Evolutionary conservation across 2,329 filamentous ascomycete genomes (phyloP), one percentile per base, ranked within the genome.

Genomic region (Paracoccidioides brasiliensis): DNA sequence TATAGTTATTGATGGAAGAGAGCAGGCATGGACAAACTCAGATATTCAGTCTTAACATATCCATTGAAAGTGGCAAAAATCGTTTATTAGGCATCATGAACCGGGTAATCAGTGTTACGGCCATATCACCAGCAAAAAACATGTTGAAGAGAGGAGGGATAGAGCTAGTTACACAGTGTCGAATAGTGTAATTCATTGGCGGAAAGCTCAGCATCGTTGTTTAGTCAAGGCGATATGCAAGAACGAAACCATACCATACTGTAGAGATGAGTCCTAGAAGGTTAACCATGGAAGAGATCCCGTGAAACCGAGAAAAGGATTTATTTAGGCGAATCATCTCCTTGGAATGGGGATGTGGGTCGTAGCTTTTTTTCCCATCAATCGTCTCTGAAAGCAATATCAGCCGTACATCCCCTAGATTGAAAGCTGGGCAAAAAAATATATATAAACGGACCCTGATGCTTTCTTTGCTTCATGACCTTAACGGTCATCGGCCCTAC

Each of bases 321-420:
- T 83, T 86, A 76, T 91, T 95, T 63, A 95, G 70, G 7, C 76
- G 77, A 62, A 81, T 71, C 90, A 97, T 96, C 74, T 91, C 88
- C 62, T 84, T 78, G 4, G 86, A 93, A 65, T 95, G 88, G 42
- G 89, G 87, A 0, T 83, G 79, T 53, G 80, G 74, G 60, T 95
- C 89, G 65, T 86, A 87, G 70, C 84, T 88, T 68, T 86, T 87
- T 78, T 95, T 96, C 55, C 89, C 89, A 67, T 96, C 91, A 64
- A 85, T 83, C 59, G 85, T 89, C 76, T 91, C 90, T 79, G 43
- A 35, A 30, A 41, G 46, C 14, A 33, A 55, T 15, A 28, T 33
- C 37, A 12, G 30, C 41, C 10, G 46, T 45, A 43, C 3, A 14
- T 51, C 14, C 35, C 14, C 28, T 7, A 33, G n/a, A 40, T 46